These are phyloP conservation scores for Porodaedalea pini DNA, from an alignment of 1,284 basidiomycete genomes.

Conservation along the genomic window DNA sequence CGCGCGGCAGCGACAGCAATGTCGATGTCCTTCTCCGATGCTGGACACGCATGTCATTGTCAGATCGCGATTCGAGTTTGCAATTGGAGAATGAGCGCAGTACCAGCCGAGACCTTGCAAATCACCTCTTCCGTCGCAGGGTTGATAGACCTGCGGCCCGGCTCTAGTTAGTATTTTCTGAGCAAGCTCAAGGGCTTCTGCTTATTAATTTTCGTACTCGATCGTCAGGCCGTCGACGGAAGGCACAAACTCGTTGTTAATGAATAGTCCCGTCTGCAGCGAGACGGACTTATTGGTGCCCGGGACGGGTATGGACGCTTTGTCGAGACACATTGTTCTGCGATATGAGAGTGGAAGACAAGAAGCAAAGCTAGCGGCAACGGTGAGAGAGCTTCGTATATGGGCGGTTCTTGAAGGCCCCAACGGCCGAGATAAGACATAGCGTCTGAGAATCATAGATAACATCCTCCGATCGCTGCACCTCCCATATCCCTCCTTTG, in stretches of 20 bases:
- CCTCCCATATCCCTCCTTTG: background rate
- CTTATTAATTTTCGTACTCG: constrained; percentile 39
- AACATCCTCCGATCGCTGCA: background rate
- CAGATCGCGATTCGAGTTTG: background rate
- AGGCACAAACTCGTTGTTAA: constrained; percentile 82
- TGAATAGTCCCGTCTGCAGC: constrained; percentile 83
- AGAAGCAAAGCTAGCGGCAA: constrained; percentile 1
- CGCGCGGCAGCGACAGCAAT: constrained; percentile 81
- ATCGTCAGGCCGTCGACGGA: constrained; percentile 52
- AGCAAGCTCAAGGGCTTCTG: constrained; percentile 23
- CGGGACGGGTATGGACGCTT: constrained; percentile 16
- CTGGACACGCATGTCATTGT: constrained; percentile 37
- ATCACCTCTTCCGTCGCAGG: constrained; percentile 73
- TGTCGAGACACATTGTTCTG: constrained; percentile 12
- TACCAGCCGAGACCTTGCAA: constrained; percentile 66
- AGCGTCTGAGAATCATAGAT: background rate
- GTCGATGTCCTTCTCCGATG: constrained; percentile 75
- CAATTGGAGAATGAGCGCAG: background rate
- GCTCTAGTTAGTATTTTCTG: constrained; percentile 18
- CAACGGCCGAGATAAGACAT: constrained; percentile 3
- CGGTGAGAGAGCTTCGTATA: constrained; percentile 1
- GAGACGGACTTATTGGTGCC: constrained; percentile 48
- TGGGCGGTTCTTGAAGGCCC: constrained; percentile 1
- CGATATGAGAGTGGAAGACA: constrained; percentile 5
- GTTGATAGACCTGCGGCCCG: constrained; percentile 52